Evolutionary conservation across 768 basidiomycete genomes (phyloP).

Genomic region (Suillus paluster): DNA sequence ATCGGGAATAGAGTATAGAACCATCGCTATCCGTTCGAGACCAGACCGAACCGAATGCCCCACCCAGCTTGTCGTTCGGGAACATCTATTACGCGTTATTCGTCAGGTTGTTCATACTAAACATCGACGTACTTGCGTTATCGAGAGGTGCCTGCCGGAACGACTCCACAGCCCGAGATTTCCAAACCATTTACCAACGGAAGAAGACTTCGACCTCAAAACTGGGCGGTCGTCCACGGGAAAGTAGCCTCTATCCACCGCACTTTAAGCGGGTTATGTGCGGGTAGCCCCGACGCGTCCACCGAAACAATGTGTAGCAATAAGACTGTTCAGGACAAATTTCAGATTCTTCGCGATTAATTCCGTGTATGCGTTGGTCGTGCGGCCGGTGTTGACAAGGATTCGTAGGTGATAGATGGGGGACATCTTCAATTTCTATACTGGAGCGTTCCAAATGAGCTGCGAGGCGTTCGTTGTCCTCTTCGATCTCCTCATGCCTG

Average conservation of each 20-base stretch:
- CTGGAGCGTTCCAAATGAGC: conserved; percentile 67
- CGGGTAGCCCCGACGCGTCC: conserved; percentile 50
- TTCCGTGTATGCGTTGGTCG: conserved; percentile 71
- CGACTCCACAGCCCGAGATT: conserved; percentile 93
- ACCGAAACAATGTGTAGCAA: conserved; percentile 84
- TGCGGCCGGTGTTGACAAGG: too few relatives aligned
- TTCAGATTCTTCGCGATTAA: conserved; percentile 87
- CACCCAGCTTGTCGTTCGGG: conserved; percentile 86
- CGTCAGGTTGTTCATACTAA: conserved; percentile 15
- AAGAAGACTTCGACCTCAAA: conserved; percentile 98
- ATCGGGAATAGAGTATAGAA: conserved; percentile 95
- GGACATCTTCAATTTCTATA: conserved; percentile 87
- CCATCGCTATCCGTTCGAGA: conserved; percentile 96
- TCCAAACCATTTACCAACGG: conserved; percentile 95
- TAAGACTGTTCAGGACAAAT: conserved; percentile 83
- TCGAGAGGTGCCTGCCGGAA: conserved; percentile 88
- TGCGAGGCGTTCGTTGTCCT: conserved; percentile 70
- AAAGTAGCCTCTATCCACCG: conserved; percentile 99
- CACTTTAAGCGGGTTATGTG: conserved; percentile 77
- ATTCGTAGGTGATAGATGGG: conserved; percentile 72
- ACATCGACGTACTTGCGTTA: conserved; percentile 68
- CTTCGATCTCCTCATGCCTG: conserved; percentile 64
- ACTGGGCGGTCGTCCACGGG: conserved; percentile 96
- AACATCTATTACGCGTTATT: conserved; percentile 52
- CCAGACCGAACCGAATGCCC: conserved; percentile 99